phyloP scores from a whole-genome alignment of 108 stramenopile species.

The Asterionellopsis glacialis region DNA sequence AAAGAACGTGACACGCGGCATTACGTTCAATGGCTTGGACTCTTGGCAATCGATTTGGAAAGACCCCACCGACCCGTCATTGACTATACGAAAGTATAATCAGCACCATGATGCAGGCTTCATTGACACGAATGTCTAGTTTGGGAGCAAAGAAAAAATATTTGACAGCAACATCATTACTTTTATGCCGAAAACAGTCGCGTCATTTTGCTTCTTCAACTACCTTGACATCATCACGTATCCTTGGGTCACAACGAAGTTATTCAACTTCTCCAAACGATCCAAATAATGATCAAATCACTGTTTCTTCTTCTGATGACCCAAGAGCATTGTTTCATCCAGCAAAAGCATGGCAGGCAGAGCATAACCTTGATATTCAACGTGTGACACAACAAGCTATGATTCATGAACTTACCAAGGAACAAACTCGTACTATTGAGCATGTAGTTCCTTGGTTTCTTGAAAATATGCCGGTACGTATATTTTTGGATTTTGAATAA shows the following conservation, averaged over 20 bases:
- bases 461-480: constrained; percentile 82
- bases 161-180: background rate
- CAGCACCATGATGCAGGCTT: background rate
- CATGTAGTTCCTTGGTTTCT: constrained; percentile 95
- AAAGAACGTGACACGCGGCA: background rate
- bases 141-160: background rate
- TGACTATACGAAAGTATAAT: background rate
- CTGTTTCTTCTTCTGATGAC: too few species aligned
- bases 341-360: constrained; percentile 60
- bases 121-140: background rate
- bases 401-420: constrained; percentile 79
- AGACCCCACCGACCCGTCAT: too few species aligned
- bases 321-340: background rate
- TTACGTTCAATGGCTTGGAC: too few species aligned
- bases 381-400: constrained; percentile 68
- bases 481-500: constrained; percentile 17
- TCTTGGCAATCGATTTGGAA: too few species aligned
- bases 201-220: too few species aligned
- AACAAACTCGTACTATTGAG: constrained; percentile 64
- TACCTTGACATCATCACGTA: too few species aligned
- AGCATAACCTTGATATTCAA: constrained; percentile 75
- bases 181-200: background rate
- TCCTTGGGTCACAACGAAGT: too few species aligned
- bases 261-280: too few species aligned
- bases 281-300: too few species aligned